Percentiles rank a stretch among this genome's conserved stretches.
Evolutionary conservation across 768 basidiomycete species (phyloP).

Genomic region (Lactifluus piperatus): DNA sequence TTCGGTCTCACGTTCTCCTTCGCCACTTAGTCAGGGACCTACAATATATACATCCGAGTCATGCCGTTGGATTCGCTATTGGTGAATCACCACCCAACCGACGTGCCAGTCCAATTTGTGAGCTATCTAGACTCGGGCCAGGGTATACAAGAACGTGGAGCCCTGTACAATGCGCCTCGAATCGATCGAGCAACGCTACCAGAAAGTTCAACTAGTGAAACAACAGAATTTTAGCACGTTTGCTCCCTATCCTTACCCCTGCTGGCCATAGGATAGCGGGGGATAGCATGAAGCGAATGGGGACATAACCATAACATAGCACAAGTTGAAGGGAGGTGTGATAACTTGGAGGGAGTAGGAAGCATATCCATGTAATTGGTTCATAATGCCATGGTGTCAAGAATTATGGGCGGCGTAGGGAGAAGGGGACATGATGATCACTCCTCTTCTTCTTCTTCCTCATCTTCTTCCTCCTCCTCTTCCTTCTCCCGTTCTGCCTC

Average conservation of each 20-base stretch:
- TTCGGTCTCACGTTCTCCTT: background rate
- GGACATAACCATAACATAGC: background rate
- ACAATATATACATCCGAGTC: background rate
- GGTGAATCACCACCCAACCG: no score
- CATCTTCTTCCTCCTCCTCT: constrained; percentile 64
- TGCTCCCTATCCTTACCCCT: background rate
- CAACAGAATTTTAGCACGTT: background rate
- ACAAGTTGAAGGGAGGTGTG: background rate
- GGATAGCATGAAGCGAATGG: background rate
- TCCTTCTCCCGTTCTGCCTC: constrained; percentile 69
- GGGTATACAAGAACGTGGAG: background rate
- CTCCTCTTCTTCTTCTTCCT: constrained; percentile 42
- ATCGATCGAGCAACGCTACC: background rate
- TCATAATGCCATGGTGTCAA: constrained; percentile 1
- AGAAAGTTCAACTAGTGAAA: background rate
- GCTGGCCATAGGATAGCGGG: background rate
- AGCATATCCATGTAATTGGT: constrained; percentile 9
- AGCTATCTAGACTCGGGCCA: background rate
- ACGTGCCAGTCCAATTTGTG: no score
- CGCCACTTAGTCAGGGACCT: background rate
- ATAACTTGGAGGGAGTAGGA: background rate
- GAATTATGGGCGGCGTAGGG: constrained; percentile 3
- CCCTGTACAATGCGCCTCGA: background rate
- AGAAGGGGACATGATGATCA: background rate
- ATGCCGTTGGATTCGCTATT: no score